phyloP scores from a whole-genome alignment of 768 basidiomycete genomes.

The Leccinum subgranulosum region DNA sequence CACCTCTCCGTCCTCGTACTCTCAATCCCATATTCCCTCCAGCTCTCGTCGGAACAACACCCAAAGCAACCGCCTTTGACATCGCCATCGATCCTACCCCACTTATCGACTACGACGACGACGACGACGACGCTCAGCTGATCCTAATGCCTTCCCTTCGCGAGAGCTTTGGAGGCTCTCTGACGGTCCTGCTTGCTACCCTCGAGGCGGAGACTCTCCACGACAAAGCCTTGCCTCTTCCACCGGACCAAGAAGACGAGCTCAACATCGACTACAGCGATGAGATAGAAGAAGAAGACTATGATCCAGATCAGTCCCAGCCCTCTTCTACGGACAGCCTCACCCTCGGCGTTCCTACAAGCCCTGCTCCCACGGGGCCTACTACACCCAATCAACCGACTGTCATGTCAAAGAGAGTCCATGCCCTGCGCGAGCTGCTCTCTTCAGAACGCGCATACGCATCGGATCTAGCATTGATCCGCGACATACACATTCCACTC shows the following conservation, averaged over 20 bases:
- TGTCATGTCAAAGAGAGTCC: slow-evolving; percentile 62
- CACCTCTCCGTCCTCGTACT: slow-evolving; percentile 32
- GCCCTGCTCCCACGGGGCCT: slow-evolving; percentile 5
- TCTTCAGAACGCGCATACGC: slow-evolving; percentile 81
- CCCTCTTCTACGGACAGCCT: slow-evolving; percentile 28
- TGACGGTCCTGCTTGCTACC: slow-evolving; percentile 29
- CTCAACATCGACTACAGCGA: slow-evolving; percentile 19
- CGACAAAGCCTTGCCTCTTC: slow-evolving; percentile 31
- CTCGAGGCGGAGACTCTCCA: slow-evolving; percentile 29
- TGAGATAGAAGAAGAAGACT: slow-evolving; percentile 28
- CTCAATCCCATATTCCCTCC: background rate
- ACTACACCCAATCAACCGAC: slow-evolving; percentile 31
- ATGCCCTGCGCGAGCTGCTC: slow-evolving; percentile 75
- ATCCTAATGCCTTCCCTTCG: slow-evolving; percentile 30
- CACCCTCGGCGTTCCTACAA: slow-evolving; percentile 13
- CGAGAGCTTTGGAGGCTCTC: slow-evolving; percentile 31
- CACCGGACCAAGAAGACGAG: slow-evolving; percentile 26
- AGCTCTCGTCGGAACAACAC: slow-evolving; percentile 15
- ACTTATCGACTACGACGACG: slow-evolving; percentile 12
- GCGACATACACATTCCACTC: slow-evolving; percentile 74
- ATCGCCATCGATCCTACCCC: background rate
- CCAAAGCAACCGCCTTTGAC: slow-evolving; percentile 4
- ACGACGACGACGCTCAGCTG: slow-evolving; percentile 17
- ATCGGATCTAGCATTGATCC: slow-evolving; percentile 75
- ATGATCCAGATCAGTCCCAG: slow-evolving; percentile 23